Evolutionary conservation across 805 yeast species (phyloP).

Genomic region (Saturnispora gosingensis): DNA sequence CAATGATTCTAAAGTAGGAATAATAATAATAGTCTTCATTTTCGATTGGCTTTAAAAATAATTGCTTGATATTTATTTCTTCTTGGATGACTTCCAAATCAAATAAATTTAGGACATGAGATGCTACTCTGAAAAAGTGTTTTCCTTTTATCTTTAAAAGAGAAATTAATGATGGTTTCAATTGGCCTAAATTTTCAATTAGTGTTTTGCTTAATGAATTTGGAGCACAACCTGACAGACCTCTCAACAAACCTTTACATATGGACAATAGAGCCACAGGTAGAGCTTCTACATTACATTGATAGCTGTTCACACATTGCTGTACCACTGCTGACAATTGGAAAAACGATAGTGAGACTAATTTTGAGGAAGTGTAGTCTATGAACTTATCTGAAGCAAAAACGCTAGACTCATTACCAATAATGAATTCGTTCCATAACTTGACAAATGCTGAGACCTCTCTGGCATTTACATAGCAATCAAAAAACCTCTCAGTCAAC

Average conservation of each 20-base stretch:
- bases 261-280: constrained; percentile 24
- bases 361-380: constrained; percentile 30
- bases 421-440: constrained; percentile 31
- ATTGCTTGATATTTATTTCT: neutral
- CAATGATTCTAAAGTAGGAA: constrained; percentile 36
- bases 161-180: constrained; percentile 15
- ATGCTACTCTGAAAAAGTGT: constrained; percentile 37
- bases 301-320: constrained; percentile 11
- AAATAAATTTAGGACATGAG: constrained; percentile 39
- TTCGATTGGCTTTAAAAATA: neutral
- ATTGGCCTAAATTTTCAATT: constrained; percentile 11
- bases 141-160: constrained; percentile 17
- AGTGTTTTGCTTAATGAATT: constrained; percentile 21
- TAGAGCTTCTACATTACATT: constrained; percentile 7
- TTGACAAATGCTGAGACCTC: constrained; percentile 42
- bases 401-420: constrained; percentile 1
- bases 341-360: constrained; percentile 36
- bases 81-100: constrained; percentile 25
- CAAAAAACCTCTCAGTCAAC: constrained; percentile 15
- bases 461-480: constrained; percentile 47
- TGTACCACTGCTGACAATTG: constrained; percentile 31
- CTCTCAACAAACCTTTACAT: constrained; percentile 33
- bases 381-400: constrained; percentile 26
- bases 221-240: constrained; percentile 22
- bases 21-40: constrained; percentile 15